These are phyloP conservation scores for Heracleum sosnowskyi DNA, from an alignment of 129 eudicot species.

Conservation along the genomic window DNA sequence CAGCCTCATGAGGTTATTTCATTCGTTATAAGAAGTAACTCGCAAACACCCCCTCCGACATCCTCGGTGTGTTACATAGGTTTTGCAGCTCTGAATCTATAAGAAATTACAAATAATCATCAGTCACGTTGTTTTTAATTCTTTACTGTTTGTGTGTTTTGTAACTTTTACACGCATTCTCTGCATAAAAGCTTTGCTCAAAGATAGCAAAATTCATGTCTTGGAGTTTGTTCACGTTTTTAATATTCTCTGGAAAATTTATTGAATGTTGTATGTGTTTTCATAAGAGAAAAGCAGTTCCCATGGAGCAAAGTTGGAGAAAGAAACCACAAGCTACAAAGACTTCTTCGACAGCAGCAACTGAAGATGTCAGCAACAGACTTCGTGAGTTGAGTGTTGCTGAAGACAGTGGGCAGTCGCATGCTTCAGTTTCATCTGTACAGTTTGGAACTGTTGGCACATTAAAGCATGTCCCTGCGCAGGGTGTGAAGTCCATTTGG, in stretches of 20 bases:
- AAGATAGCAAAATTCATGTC: neutral
- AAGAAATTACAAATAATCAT: neutral
- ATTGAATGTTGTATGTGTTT: neutral
- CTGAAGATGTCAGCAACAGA: conserved; percentile 32
- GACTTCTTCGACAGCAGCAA: conserved; percentile 19
- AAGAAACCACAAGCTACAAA: conserved; percentile 38
- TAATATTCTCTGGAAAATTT: conserved; percentile 7
- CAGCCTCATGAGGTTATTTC: neutral
- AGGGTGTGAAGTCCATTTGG: conserved; percentile 30
- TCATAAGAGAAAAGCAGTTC: conserved; percentile 38
- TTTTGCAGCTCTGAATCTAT: neutral
- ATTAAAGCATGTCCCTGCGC: conserved; percentile 26
- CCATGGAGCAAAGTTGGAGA: conserved; percentile 41
- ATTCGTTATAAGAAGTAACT: no score
- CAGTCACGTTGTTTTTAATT: neutral
- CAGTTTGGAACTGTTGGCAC: conserved; percentile 31
- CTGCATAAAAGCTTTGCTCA: neutral
- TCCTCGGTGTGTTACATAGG: neutral
- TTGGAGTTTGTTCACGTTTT: neutral
- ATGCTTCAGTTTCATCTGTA: conserved; percentile 19
- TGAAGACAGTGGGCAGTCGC: conserved; percentile 34
- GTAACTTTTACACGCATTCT: neutral
- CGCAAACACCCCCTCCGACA: neutral
- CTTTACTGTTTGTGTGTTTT: neutral
- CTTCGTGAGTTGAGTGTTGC: conserved; percentile 29